Evolutionary conservation across 345 rosid species (phyloP), one percentile per base, ranked within the genome.

Genomic region (rapeseed (Brassica napus)): DNA sequence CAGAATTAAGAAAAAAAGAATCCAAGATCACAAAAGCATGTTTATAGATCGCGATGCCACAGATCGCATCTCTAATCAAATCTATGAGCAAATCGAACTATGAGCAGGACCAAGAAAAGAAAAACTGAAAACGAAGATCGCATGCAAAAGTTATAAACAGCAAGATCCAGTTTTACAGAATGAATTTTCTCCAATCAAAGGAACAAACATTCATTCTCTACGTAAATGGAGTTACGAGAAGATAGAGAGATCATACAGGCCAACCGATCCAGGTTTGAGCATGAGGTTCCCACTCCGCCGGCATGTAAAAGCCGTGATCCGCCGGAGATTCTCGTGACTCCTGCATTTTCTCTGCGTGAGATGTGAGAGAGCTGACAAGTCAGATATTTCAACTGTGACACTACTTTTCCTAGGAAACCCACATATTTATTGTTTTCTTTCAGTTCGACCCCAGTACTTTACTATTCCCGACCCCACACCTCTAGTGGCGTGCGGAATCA

Each of bases 201-300:
- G 18, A 16, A 16, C 18, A 16, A 16, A 16, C 24, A 72, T 18
- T 63, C 57, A 49, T 5, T 49, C 39, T 63, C 39, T 31, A 31
- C 39, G 8, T 31, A 31, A 0, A 64, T 23, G 55, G 54, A 6
- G 18, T 14, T 34, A 15, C 49, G 4, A 69, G 1, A 74, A 63
- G 67, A 74, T 23, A 49, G 65, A 54, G 11, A 70, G 30, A 37
- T 75, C 18, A 80, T 83, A 95, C 99, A 79, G 99, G 99, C 99
- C 99, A 93, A 32, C 96, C 99, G 84, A 93, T 91, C 99, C 99
- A 95, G 79, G 89, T 83, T 77, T 85, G 94, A 0, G 93, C 89
- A 81, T 95, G 99, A 74, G 87, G 79, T 75, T 91, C 98, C 98
- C 98, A 95, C 83, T 95, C 98, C 61, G 98, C 99, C 77, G 98